A percentile compares a stretch with the other conserved stretches of the same genome.
These are phyloP conservation scores for Fagopyrum homotropicum DNA, from an alignment of 148 eudicot genomes.

Conservation along the genomic window DNA sequence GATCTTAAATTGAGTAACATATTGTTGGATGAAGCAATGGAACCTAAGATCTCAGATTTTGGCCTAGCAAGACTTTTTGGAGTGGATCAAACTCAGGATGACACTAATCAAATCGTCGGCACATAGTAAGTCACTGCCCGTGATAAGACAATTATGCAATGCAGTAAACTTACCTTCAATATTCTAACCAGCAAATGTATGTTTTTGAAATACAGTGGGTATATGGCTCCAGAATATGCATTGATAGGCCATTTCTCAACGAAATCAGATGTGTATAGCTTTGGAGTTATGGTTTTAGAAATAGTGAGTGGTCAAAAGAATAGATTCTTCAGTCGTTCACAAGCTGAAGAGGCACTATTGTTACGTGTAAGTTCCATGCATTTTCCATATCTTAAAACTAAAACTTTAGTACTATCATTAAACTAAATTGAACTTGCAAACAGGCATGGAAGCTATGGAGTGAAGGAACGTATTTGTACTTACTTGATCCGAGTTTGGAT, in stretches of 20 bases:
- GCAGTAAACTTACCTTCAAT: background rate
- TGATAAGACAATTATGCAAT: background rate
- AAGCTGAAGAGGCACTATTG: conserved; percentile 2
- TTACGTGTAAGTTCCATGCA: background rate
- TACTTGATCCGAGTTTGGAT: conserved; percentile 9
- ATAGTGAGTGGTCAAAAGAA: conserved; percentile 14
- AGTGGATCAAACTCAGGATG: conserved; percentile 12
- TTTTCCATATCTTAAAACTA: background rate
- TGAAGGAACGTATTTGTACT: background rate
- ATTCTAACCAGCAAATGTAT: background rate
- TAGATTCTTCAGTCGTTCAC: conserved; percentile 2
- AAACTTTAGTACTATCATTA: background rate
- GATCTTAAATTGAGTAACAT: conserved; percentile 4
- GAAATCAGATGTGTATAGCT: conserved; percentile 10
- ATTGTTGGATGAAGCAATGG: background rate
- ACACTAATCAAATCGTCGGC: conserved; percentile 1
- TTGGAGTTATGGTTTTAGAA: conserved; percentile 10
- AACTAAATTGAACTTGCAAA: background rate
- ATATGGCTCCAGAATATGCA: conserved; percentile 15
- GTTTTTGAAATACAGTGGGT: conserved; percentile 1
- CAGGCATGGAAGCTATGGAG: conserved; percentile 14
- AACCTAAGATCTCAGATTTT: conserved; percentile 8
- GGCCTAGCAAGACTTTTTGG: conserved; percentile 9
- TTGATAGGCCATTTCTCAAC: conserved; percentile 11
- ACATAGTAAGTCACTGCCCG: background rate